These are phyloP conservation scores for Boechera retrofracta DNA, from an alignment of 345 rosid species.

Conservation along the genomic window DNA sequence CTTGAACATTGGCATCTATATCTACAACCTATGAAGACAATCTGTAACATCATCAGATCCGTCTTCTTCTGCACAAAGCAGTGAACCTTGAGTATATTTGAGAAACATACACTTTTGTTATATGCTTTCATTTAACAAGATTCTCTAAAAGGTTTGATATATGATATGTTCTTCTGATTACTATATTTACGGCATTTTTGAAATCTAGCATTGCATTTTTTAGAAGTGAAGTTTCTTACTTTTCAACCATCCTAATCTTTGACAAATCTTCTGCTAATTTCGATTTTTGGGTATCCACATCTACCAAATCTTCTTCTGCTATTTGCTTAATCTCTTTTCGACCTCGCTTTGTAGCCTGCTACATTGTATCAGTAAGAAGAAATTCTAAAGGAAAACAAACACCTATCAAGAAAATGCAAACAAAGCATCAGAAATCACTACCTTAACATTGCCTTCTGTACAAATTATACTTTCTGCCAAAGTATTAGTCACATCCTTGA, in stretches of 20 bases:
- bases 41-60: conserved; percentile 17
- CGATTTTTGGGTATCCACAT: conserved; percentile 56
- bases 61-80: conserved; percentile 58
- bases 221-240: neutral
- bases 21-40: conserved; percentile 49
- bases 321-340: conserved; percentile 46
- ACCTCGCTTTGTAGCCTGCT: conserved; percentile 52
- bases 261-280: conserved; percentile 70
- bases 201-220: neutral
- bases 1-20: conserved; percentile 67
- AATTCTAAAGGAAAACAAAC: neutral
- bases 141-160: neutral
- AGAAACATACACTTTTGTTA: conserved; percentile 1
- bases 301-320: conserved; percentile 38
- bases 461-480: conserved; percentile 32
- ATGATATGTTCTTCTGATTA: neutral
- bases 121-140: conserved; percentile 10
- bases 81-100: conserved; percentile 9
- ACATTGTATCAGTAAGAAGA: conserved; percentile 33
- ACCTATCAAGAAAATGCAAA: neutral
- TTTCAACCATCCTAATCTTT: conserved; percentile 67
- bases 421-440: conserved; percentile 21
- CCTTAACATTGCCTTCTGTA: conserved; percentile 52
- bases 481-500: conserved; percentile 72
- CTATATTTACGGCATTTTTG: conserved; percentile 11